Conservation (phyloP, 2,329 filamentous ascomycete genomes). For the Sporothrix globosa region DNA sequence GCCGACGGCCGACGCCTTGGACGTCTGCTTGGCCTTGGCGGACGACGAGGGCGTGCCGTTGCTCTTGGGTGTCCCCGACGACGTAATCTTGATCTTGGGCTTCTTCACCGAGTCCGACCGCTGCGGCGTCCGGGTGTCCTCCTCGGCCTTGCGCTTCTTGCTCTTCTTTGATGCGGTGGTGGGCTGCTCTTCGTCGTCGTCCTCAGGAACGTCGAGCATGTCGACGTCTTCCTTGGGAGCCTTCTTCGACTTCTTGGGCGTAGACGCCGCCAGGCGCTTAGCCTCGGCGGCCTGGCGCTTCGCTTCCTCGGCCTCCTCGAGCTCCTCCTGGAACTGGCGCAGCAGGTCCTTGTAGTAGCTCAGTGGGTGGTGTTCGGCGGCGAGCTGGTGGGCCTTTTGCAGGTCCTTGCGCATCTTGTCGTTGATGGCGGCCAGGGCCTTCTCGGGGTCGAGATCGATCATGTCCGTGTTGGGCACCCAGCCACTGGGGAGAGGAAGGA, state of each 20-base stretch:
- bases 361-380: conserved; percentile 75
- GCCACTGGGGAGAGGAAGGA: conserved; percentile 59
- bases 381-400: conserved; percentile 76
- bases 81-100: conserved; percentile 67
- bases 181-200: conserved; percentile 48
- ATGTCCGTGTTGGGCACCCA: conserved; percentile 90
- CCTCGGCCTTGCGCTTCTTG: conserved; percentile 87
- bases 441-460: conserved; percentile 72
- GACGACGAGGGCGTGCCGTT: conserved; percentile 57
- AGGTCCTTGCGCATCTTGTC: conserved; percentile 82
- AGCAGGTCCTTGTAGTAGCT: conserved; percentile 83
- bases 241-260: conserved; percentile 55
- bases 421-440: conserved; percentile 68
- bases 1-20: conserved; percentile 27
- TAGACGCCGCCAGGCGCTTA: conserved; percentile 47
- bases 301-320: conserved; percentile 58
- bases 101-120: conserved; percentile 67
- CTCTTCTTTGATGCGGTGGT: conserved; percentile 54
- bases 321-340: conserved; percentile 67
- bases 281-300: conserved; percentile 47
- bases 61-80: conserved; percentile 54
- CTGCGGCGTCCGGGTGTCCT: conserved; percentile 51
- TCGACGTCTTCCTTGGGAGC: conserved; percentile 63
- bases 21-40: conserved; percentile 29
- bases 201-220: conserved; percentile 60